These are phyloP conservation scores for Chrysochromulina parva DNA, from an alignment of 78 protist species.

Conservation along the genomic window DNA sequence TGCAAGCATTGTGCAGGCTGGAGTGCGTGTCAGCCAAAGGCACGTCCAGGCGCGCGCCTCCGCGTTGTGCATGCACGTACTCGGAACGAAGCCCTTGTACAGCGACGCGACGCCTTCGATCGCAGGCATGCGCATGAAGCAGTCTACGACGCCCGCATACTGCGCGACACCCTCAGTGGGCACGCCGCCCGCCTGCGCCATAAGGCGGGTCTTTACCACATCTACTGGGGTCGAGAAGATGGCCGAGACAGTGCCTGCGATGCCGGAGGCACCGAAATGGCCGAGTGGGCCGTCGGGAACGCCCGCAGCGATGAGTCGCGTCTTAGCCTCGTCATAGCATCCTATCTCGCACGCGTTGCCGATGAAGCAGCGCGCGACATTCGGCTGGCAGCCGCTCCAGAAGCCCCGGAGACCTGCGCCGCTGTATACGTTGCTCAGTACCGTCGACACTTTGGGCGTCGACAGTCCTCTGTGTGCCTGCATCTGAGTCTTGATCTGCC, in stretches of 20 bases:
- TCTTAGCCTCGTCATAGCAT: conserved; percentile 22
- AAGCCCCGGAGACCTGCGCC: conserved; percentile 17
- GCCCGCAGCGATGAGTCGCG: not conserved
- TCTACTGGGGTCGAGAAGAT: conserved; percentile 39
- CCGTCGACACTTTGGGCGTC: not conserved
- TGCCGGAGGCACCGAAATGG: conserved; percentile 16
- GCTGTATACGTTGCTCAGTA: not conserved
- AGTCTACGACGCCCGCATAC: conserved; percentile 28
- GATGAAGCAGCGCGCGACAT: conserved; percentile 41
- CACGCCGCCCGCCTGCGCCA: conserved; percentile 39
- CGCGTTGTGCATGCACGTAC: not conserved
- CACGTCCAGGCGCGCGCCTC: too few species aligned
- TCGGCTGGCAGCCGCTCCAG: conserved; percentile 35
- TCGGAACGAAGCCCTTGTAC: conserved; percentile 55
- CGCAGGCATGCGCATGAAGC: not conserved
- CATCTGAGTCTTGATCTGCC: conserved; percentile 39
- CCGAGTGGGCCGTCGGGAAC: conserved; percentile 46
- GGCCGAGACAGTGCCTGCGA: conserved; percentile 28
- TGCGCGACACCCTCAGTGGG: not conserved
- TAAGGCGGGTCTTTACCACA: conserved; percentile 52
- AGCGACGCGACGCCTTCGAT: conserved; percentile 31
- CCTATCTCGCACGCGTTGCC: conserved; percentile 40
- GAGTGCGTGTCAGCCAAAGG: too few species aligned
- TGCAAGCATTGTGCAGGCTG: too few species aligned
- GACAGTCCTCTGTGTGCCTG: not conserved